phyloP scores from a whole-genome alignment of 768 basidiomycete genomes.

The Pleurotus ostreatus region DNA sequence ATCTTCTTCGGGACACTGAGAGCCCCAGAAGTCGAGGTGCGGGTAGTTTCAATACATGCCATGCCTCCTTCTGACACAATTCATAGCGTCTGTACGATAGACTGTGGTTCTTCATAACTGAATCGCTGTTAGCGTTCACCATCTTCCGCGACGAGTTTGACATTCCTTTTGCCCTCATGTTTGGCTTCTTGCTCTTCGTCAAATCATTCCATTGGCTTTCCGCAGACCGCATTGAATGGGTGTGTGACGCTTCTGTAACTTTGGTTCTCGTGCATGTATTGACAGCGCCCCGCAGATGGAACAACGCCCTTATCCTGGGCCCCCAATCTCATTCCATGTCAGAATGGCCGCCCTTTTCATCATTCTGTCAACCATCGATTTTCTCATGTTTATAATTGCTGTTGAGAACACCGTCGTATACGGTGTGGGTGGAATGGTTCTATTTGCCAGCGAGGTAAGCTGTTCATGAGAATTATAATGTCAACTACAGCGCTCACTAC shows the following conservation, averaged over 20 bases:
- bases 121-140: constrained; percentile 92
- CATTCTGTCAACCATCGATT: constrained; percentile 72
- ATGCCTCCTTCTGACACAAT: background rate
- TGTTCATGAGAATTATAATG: constrained; percentile 9
- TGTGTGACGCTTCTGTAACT: constrained; percentile 25
- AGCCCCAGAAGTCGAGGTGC: constrained; percentile 87
- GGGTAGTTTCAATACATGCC: constrained; percentile 14
- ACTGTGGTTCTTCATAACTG: constrained; percentile 97
- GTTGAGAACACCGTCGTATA: constrained; percentile 75
- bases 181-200: constrained; percentile 88
- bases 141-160: constrained; percentile 97
- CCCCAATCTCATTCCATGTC: constrained; percentile 78
- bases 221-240: constrained; percentile 94
- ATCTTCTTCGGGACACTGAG: constrained; percentile 91
- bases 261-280: constrained; percentile 6
- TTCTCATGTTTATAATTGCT: constrained; percentile 74
- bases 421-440: constrained; percentile 86
- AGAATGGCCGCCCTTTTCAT: constrained; percentile 73
- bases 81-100: constrained; percentile 88
- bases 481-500: background rate
- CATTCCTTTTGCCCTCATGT: constrained; percentile 89
- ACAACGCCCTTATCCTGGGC: constrained; percentile 85
- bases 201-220: constrained; percentile 99
- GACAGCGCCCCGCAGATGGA: constrained; percentile 74
- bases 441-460: constrained; percentile 90